Base-by-base conservation (phyloP, 805 yeast genomes). In the Cyberlindnera mississippiensis region DNA sequence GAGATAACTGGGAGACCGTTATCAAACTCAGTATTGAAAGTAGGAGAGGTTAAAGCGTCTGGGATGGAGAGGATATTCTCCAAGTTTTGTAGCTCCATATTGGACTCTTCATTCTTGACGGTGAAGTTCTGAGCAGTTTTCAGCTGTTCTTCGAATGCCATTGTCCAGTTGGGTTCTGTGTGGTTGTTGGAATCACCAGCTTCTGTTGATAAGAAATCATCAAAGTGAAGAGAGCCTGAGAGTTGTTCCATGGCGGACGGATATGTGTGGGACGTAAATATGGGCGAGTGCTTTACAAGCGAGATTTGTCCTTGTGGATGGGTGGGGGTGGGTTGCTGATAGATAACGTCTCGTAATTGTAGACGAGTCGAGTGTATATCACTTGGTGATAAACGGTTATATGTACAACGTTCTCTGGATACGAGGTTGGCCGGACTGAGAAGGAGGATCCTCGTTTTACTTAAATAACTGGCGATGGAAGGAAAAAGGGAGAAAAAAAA, bases 31-130 rank as follows among this genome's bases (percentile, higher is more conserved):
- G 4, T 14, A 4, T 17, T 15, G 5, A 39, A 13, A 7, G 29
- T 4, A 14, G 26, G 6, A 10, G 32, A 16, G 17, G 12, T 29
- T 18, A 16, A 12, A 10, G 36, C 8, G 3, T 30, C 29, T 4
- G 38, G n/a, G 33, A 39, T 39, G 15, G 22, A 11, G 17, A 41
- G 37, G 13, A 37, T 12, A 33, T n/a, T 33, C 27, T 41, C 40
- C 19, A 41, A n/a, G 34, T 15, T 32, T 24, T 36, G 38, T 9
- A 33, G 11, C 10, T 31, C 35, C 31, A 37, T n/a, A n/a, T 7
- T 26, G 28, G 39, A 26, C n/a, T 38, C 41, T n/a, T 26, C 31
- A 9, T 20, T 30, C 35, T 20, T 37, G 30, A 29, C 17, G 26
- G 8, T 20, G 24, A 20, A 20, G 24, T 27, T 27, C 14, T 27